These are phyloP conservation scores for Suillus americanus DNA, from an alignment of 768 basidiomycete genomes.

Conservation along the genomic window DNA sequence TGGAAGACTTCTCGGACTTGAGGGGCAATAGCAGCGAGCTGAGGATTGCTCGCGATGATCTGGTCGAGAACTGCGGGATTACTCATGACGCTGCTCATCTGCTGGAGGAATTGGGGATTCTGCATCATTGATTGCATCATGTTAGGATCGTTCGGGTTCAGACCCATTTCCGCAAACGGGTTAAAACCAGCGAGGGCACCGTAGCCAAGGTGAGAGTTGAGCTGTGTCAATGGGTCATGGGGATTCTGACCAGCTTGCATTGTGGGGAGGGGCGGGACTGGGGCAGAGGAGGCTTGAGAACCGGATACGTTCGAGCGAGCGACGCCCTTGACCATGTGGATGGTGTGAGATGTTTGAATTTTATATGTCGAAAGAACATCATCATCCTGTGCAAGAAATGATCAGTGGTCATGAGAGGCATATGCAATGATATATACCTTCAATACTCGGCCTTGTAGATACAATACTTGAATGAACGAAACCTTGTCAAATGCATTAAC, in stretches of 20 bases:
- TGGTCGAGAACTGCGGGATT: slow-evolving; percentile 90
- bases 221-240: slow-evolving; percentile 79
- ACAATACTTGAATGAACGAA: not conserved
- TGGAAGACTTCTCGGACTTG: slow-evolving; percentile 80
- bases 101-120: slow-evolving; percentile 79
- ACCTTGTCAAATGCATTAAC: not conserved
- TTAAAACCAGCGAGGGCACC: slow-evolving; percentile 86
- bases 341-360: slow-evolving; percentile 84
- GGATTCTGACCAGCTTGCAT: slow-evolving; percentile 94
- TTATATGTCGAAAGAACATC: slow-evolving; percentile 83
- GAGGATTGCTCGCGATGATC: slow-evolving; percentile 79
- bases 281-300: slow-evolving; percentile 39
- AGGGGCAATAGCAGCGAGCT: slow-evolving; percentile 72
- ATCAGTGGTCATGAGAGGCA: slow-evolving; percentile 10
- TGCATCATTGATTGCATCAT: slow-evolving; percentile 89
- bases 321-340: slow-evolving; percentile 92
- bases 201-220: slow-evolving; percentile 77
- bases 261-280: slow-evolving; percentile 63
- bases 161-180: slow-evolving; percentile 87
- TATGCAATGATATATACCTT: slow-evolving; percentile 44
- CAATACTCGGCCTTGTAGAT: slow-evolving; percentile 59
- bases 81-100: slow-evolving; percentile 85
- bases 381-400: slow-evolving; percentile 59
- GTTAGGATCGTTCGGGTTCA: slow-evolving; percentile 93
- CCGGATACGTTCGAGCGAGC: slow-evolving; percentile 44